Evolutionary conservation across 2,329 filamentous ascomycete species (phyloP), one percentile per base, ranked within the genome.

Genomic region (Pseudopyricularia javanii): DNA sequence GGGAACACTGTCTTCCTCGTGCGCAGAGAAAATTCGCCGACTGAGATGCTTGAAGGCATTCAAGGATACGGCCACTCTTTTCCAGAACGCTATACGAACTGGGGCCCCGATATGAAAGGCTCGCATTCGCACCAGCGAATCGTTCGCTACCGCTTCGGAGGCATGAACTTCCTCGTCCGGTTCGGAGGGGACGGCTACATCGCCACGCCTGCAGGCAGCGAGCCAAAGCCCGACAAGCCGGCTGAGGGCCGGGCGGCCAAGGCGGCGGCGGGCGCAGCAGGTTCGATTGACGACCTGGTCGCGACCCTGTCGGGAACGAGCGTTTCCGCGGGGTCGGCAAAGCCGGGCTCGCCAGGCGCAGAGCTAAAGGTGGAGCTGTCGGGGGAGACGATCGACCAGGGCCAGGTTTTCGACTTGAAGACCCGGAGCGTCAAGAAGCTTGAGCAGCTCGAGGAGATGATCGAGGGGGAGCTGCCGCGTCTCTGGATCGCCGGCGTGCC

Each of bases 41-140:
- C 63, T 0, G 79, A 84, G 57, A 60, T 70, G 0, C 80, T 87
- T 5, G 57, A 66, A 0, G 70, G 70, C n/a, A 66, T 87, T 0
- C 58, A 59, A 15, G 85, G 84, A 0, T 86, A 73, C 58, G 83
- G 83, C 0, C 82, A 87, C 58, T 74, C 78, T 0, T 88, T 88
- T 57, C 80, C 80, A 0, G 80, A 86, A 49, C 70, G 71, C 1
- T 82, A 86, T 59, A 88, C 85, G 0, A 78, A 71, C 0, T 87
- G 83, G 82, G 74, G 77, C 9, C 11, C 58, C 0, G 71, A 71
- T 1, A 74, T 80, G 0, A 71, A 69, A 47, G 69, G 71, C 0
- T 86, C 82, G 0, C 66, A 65, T 1, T 80, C 79, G 0, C 80
- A 88, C 55, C 82, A 88, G 59, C 71, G 83, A 2, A 60, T 87